A percentile compares a stretch with the other conserved stretches of the same genome.
Conservation (phyloP, 371 early-diverging fungal species). For the Rhizomucor pusillus region DNA sequence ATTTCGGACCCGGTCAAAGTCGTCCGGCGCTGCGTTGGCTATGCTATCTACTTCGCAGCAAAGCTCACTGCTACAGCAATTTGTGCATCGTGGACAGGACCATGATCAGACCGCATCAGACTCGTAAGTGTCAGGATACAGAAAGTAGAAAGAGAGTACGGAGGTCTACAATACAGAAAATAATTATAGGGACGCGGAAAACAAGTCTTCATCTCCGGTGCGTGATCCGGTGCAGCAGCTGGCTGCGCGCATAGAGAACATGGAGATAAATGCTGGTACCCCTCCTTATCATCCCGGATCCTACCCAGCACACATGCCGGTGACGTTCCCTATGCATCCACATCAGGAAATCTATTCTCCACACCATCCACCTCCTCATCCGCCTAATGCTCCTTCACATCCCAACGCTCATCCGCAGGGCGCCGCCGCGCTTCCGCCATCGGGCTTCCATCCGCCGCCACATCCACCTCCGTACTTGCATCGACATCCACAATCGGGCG, state of each 20-base stretch:
- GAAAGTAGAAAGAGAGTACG: too few species aligned
- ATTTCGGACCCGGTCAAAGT: constrained; percentile 33
- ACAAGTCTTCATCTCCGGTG: constrained; percentile 3
- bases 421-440: background rate
- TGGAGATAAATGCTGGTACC: background rate
- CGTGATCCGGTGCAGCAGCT: constrained; percentile 29
- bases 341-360: background rate
- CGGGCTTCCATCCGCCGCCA: constrained; percentile 1
- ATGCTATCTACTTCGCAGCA: constrained; percentile 35
- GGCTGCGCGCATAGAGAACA: constrained; percentile 31
- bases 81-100: constrained; percentile 1
- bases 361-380: background rate
- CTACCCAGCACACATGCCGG: background rate
- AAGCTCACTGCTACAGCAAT: constrained; percentile 1
- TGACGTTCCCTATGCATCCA: too few species aligned
- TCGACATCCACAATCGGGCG: background rate
- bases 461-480: background rate
- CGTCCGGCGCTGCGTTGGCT: constrained; percentile 48
- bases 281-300: constrained; percentile 3
- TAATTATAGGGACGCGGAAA: background rate
- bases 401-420: constrained; percentile 2
- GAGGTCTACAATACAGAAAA: too few species aligned
- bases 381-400: background rate
- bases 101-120: background rate
- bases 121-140: too few species aligned